A percentile compares a stretch with the other conserved stretches of the same genome.
phyloP scores from a whole-genome alignment of 2,329 filamentous ascomycete genomes.

The Shiraia sp. region DNA sequence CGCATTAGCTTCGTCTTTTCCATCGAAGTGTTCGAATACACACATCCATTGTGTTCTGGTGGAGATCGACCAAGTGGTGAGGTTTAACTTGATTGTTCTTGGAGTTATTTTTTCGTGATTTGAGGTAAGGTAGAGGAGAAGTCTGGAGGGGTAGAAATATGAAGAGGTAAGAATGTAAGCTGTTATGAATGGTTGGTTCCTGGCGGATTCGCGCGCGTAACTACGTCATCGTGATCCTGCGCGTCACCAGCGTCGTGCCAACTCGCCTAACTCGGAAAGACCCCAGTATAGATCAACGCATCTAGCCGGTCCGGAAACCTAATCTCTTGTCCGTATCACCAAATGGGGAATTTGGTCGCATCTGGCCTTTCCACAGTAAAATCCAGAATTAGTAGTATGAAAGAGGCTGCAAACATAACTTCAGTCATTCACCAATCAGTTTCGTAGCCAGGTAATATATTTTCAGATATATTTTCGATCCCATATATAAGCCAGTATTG shows the following conservation, averaged over 20 bases:
- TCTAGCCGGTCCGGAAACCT: conserved; percentile 1
- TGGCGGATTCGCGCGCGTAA: conserved; percentile 3
- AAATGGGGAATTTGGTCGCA: no score
- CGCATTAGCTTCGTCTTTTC: conserved; percentile 16
- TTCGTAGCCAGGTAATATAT: no score
- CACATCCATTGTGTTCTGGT: conserved; percentile 8
- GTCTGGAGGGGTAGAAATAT: not conserved
- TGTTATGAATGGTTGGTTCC: conserved; percentile 6
- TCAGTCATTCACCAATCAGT: no score
- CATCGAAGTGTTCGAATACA: not conserved
- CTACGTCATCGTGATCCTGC: conserved; percentile 13
- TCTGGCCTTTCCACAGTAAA: no score
- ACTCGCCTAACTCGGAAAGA: conserved; percentile 3
- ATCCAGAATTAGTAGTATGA: no score
- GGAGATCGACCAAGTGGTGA: not conserved
- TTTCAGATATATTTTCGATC: no score
- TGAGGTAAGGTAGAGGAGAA: not conserved
- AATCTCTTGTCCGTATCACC: not conserved
- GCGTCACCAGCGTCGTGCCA: conserved; percentile 2
- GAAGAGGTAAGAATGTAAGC: not conserved
- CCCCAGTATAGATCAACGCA: not conserved
- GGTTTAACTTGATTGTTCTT: not conserved
- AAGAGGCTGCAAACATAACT: no score
- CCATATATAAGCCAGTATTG: no score
- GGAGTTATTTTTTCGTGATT: not conserved